These are phyloP conservation scores for Lentinula boryana DNA, from an alignment of 768 basidiomycete species.

Conservation along the genomic window DNA sequence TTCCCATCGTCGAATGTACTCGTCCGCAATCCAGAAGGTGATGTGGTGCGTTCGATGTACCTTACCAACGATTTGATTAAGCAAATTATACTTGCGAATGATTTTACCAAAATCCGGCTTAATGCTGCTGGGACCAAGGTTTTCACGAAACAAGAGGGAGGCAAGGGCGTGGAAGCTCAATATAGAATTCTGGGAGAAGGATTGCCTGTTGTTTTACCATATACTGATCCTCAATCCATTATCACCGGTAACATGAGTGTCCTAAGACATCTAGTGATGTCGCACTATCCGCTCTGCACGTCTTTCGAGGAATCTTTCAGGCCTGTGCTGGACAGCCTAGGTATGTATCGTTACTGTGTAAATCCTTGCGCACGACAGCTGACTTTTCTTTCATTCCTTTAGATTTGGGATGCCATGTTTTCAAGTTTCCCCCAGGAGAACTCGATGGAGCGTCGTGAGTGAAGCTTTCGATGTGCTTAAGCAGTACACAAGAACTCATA, in stretches of 20 bases:
- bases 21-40: conserved; percentile 75
- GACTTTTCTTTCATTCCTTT: neutral
- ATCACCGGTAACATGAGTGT: conserved; percentile 49
- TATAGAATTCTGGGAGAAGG: conserved; percentile 85
- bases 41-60: conserved; percentile 76
- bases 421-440: conserved; percentile 56
- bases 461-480: neutral
- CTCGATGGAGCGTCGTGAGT: conserved; percentile 45
- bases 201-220: conserved; percentile 77
- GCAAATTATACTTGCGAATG: conserved; percentile 72
- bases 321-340: conserved; percentile 40
- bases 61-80: conserved; percentile 83
- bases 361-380: neutral
- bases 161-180: conserved; percentile 49
- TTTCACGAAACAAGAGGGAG: conserved; percentile 83
- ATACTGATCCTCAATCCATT: conserved; percentile 59
- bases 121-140: conserved; percentile 93
- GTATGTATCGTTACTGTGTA: conserved; percentile 33
- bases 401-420: conserved; percentile 71
- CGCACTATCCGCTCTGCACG: conserved; percentile 76
- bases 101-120: conserved; percentile 79
- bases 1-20: conserved; percentile 80
- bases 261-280: conserved; percentile 61
- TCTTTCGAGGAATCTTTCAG: conserved; percentile 59
- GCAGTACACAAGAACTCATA: neutral